These are phyloP conservation scores for Multifurca ochricompacta DNA, from an alignment of 768 basidiomycete genomes.

Conservation along the genomic window DNA sequence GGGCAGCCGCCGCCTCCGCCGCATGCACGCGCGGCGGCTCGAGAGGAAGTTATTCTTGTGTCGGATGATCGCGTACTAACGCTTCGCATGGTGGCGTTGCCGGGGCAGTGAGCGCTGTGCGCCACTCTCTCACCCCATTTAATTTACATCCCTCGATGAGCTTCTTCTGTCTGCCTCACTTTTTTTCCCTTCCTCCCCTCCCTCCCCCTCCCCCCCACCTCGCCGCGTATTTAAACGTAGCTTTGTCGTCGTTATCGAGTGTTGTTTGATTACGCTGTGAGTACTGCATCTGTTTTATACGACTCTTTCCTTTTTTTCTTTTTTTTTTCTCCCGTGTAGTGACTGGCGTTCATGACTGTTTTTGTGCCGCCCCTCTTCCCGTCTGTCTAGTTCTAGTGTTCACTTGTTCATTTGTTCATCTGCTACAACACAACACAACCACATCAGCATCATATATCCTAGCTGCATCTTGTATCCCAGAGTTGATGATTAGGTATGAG, in stretches of 20 bases:
- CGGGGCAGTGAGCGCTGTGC: slow-evolving; percentile 21
- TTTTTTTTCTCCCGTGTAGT: not conserved
- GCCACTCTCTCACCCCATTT: not conserved
- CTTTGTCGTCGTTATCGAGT: not conserved
- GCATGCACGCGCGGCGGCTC: slow-evolving; percentile 39
- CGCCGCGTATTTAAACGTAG: not conserved
- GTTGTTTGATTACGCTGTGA: slow-evolving; percentile 22
- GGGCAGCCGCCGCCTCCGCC: slow-evolving; percentile 32
- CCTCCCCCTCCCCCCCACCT: not conserved
- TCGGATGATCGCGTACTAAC: slow-evolving; percentile 82
- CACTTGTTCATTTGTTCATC: slow-evolving; percentile 13
- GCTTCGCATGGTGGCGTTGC: slow-evolving; percentile 43
- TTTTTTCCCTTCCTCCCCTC: not conserved
- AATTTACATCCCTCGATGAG: not conserved
- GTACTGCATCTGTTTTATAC: slow-evolving; percentile 11
- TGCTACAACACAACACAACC: slow-evolving; percentile 20
- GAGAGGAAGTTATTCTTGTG: slow-evolving; percentile 84
- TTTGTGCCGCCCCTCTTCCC: not conserved
- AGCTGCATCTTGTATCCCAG: slow-evolving; percentile 22
- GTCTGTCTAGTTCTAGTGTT: not conserved
- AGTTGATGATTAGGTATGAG: too few species aligned
- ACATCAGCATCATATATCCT: slow-evolving; percentile 21
- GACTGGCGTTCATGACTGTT: not conserved
- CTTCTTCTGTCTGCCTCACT: not conserved
- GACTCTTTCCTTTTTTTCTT: not conserved